Evolutionary conservation across 257 asterid genomes (phyloP).

Genomic region (Solanum tacnaense): DNA sequence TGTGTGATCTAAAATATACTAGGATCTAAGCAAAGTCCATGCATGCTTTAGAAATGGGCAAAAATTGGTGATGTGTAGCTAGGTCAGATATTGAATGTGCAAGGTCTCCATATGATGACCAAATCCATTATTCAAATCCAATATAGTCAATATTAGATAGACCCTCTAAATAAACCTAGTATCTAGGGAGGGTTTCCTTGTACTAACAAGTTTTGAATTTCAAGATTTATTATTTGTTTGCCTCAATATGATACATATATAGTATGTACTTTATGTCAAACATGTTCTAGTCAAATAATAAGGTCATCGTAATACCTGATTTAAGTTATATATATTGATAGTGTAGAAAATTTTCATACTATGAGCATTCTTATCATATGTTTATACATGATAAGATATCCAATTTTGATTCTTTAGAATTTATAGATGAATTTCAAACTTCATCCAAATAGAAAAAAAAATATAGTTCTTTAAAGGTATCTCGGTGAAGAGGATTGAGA

Average conservation of each 20-base stretch:
- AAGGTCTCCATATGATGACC: neutral
- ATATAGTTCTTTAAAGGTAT: neutral
- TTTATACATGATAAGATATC: neutral
- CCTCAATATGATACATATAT: neutral
- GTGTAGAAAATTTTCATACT: neutral
- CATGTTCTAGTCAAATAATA: neutral
- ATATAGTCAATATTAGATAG: neutral
- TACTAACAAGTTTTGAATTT: neutral
- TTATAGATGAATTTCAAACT: neutral
- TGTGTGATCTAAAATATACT: neutral
- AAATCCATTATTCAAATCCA: neutral
- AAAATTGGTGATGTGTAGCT: neutral
- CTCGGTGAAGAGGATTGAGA: neutral
- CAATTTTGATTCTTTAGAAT: neutral
- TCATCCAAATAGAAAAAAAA: neutral
- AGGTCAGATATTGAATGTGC: neutral
- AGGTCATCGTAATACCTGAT: neutral
- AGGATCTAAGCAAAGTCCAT: neutral
- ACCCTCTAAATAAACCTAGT: neutral
- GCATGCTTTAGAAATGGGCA: neutral
- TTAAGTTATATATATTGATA: neutral
- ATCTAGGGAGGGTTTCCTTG: neutral
- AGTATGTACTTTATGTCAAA: neutral
- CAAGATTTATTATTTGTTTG: neutral
- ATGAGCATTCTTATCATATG: neutral